Evolutionary conservation across 495 filamentous ascomycete species (phyloP).

Genomic region (Melanomma pulvis-pyrius): DNA sequence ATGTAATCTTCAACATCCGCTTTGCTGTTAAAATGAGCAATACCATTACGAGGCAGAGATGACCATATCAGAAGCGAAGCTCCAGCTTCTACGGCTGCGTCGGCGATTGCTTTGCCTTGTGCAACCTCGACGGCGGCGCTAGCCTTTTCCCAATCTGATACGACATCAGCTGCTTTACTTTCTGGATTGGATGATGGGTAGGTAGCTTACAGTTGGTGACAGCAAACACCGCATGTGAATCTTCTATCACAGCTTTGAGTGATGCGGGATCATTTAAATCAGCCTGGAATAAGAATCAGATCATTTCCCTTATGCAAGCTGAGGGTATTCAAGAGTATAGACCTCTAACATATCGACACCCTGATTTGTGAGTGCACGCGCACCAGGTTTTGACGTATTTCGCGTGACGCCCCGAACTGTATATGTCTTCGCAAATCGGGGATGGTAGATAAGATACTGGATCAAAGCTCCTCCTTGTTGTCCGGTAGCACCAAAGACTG

Average conservation of each 20-base stretch:
- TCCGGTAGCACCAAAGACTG: slow-evolving; percentile 15
- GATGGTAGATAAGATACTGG: slow-evolving; percentile 9
- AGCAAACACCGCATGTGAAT: slow-evolving; percentile 10
- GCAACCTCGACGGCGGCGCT: not conserved
- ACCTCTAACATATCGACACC: too few species aligned
- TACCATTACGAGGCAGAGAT: slow-evolving; percentile 1
- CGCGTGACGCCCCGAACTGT: not conserved
- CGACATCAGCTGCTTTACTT: not conserved
- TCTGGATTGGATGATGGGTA: not conserved
- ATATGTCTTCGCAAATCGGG: slow-evolving; percentile 9
- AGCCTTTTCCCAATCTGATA: slow-evolving; percentile 6
- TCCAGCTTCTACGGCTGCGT: not conserved
- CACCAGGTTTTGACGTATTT: too few species aligned
- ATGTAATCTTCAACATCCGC: slow-evolving; percentile 19
- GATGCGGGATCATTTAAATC: slow-evolving; percentile 3
- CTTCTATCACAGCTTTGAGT: not conserved
- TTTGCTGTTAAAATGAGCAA: slow-evolving; percentile 14
- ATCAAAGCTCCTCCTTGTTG: slow-evolving; percentile 19
- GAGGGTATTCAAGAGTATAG: too few species aligned
- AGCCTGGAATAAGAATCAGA: not conserved
- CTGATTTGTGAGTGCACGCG: too few species aligned
- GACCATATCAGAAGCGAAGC: slow-evolving; percentile 4
- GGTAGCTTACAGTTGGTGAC: slow-evolving; percentile 10
- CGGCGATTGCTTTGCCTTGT: slow-evolving; percentile 16
- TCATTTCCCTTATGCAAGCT: too few species aligned